phyloP scores from a whole-genome alignment of 1,284 basidiomycete genomes.

The Irpex lacteus region DNA sequence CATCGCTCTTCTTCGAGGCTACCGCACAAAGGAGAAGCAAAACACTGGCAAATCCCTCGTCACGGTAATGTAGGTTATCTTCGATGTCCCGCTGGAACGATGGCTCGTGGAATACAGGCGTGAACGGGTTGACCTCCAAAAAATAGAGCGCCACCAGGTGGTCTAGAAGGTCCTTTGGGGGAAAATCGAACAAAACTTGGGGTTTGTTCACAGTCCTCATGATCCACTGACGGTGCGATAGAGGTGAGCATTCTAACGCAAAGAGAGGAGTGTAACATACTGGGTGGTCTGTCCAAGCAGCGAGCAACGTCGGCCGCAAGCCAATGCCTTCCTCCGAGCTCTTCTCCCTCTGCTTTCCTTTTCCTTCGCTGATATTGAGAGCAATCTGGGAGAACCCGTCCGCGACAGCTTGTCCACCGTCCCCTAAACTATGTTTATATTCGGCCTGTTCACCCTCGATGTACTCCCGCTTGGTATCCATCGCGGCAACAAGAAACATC shows the following conservation, averaged over 20 bases:
- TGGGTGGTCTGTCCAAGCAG: background rate
- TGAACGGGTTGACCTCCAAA: conserved; percentile 51
- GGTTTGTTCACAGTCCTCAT: background rate
- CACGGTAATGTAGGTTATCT: conserved; percentile 53
- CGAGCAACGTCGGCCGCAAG: background rate
- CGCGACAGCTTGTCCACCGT: background rate
- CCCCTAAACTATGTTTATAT: background rate
- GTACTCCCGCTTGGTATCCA: conserved; percentile 9
- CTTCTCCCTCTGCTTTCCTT: background rate
- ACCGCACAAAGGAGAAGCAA: conserved; percentile 76
- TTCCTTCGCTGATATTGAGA: background rate
- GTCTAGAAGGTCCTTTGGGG: conserved; percentile 24
- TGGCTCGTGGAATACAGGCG: conserved; percentile 75
- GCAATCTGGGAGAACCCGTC: background rate
- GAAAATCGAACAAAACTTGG: conserved; percentile 55
- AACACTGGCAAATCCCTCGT: conserved; percentile 66
- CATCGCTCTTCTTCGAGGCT: conserved; percentile 67
- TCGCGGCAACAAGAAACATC: conserved; percentile 6
- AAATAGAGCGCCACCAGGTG: conserved; percentile 73
- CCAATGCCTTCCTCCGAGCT: background rate
- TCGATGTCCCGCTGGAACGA: conserved; percentile 62
- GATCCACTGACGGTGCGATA: conserved; percentile 22
- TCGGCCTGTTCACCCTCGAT: background rate
- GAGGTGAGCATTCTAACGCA: background rate
- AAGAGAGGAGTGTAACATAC: background rate